These are phyloP conservation scores for Cercospora sp. DNA, from an alignment of 2,329 filamentous ascomycete species.

Conservation along the genomic window DNA sequence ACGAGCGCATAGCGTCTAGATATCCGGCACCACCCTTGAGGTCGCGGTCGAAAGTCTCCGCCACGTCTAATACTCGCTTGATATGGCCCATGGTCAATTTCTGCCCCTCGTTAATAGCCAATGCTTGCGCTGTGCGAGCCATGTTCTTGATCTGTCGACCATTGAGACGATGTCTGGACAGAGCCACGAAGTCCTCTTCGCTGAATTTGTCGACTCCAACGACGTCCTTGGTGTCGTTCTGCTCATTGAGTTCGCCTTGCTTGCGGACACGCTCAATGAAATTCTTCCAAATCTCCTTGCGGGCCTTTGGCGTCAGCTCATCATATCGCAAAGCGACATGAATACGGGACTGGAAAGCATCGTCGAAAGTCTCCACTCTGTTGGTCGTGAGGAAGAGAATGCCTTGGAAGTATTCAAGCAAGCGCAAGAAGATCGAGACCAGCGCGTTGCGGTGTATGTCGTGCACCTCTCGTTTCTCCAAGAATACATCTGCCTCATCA, in stretches of 20 bases:
- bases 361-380: constrained; percentile 82
- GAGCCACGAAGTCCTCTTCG: constrained; percentile 64
- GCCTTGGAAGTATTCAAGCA: constrained; percentile 89
- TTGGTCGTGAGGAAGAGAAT: constrained; percentile 90
- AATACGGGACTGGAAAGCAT: constrained; percentile 85
- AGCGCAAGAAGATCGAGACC: constrained; percentile 81
- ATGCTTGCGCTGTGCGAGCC: constrained; percentile 76
- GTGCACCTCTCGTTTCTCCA: constrained; percentile 78
- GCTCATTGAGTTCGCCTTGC: constrained; percentile 61
- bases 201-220: constrained; percentile 62
- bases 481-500: constrained; percentile 81
- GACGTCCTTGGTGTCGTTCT: constrained; percentile 66
- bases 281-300: constrained; percentile 78
- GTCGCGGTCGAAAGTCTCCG: constrained; percentile 79
- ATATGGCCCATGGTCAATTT: constrained; percentile 77
- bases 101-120: constrained; percentile 73
- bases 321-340: constrained; percentile 83
- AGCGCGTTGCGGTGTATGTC: constrained; percentile 83
- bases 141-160: constrained; percentile 83
- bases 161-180: constrained; percentile 69
- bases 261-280: constrained; percentile 73
- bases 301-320: constrained; percentile 68
- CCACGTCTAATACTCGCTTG: constrained; percentile 77
- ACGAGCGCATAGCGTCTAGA: constrained; percentile 80
- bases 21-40: constrained; percentile 79